Conservation (phyloP, 2,329 filamentous ascomycete species). For the Cladophialophora immunda region DNA sequence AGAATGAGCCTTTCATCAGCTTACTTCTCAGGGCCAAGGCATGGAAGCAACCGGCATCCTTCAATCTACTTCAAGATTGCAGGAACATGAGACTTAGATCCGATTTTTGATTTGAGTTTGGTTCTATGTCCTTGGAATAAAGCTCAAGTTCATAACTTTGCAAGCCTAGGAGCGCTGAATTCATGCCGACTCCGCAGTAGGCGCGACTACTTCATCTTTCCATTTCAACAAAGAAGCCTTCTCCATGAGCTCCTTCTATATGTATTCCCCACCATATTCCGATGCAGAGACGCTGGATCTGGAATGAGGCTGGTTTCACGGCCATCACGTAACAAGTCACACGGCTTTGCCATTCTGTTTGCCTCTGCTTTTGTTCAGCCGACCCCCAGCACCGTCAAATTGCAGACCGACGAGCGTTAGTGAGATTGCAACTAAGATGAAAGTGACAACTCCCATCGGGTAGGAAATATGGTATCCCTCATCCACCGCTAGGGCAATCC, state of each 20-base stretch:
- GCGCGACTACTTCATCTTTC: conserved; percentile 3
- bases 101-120: neutral
- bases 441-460: conserved; percentile 12
- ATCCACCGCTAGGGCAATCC: conserved; percentile 20
- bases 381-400: neutral
- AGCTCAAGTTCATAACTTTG: neutral
- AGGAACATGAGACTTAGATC: neutral
- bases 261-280: neutral
- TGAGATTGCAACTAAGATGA: conserved; percentile 1
- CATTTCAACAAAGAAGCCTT: conserved; percentile 2
- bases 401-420: neutral
- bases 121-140: conserved; percentile 2
- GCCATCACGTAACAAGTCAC: neutral
- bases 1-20: neutral
- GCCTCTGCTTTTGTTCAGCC: neutral
- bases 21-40: neutral
- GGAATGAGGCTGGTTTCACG: conserved; percentile 6
- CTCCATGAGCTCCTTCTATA: neutral
- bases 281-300: neutral
- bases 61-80: neutral
- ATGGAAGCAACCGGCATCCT: neutral
- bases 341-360: neutral
- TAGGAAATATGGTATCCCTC: conserved; percentile 14
- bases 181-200: neutral
- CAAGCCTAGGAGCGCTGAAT: neutral